These are phyloP conservation scores for Pseudonitzschia pungens DNA, from an alignment of 108 stramenopile genomes.

Conservation along the genomic window DNA sequence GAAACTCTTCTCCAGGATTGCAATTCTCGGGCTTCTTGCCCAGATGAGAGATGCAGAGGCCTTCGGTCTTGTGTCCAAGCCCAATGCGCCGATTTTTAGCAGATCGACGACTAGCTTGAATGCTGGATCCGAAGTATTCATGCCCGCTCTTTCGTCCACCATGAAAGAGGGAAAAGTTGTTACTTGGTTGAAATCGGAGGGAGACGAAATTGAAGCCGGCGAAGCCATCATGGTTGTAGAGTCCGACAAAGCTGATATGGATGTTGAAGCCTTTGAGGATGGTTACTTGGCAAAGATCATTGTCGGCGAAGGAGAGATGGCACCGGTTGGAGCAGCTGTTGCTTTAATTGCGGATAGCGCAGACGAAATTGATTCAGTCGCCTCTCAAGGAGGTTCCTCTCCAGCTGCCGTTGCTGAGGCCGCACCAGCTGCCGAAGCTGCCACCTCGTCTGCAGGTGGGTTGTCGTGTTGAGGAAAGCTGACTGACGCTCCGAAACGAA, in stretches of 20 bases:
- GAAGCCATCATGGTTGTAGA: conserved; percentile 92
- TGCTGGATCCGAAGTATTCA: conserved; percentile 82
- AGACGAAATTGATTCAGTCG: conserved; percentile 69
- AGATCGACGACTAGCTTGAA: conserved; percentile 18
- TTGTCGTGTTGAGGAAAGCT: no score
- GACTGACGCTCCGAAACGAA: not conserved
- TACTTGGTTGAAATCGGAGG: conserved; percentile 92
- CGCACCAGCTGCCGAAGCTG: conserved; percentile 7
- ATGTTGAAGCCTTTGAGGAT: conserved; percentile 93
- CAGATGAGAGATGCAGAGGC: conserved; percentile 17
- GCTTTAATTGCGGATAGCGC: conserved; percentile 69
- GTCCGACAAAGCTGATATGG: conserved; percentile 89
- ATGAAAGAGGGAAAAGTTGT: conserved; percentile 98
- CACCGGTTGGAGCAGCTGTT: conserved; percentile 83
- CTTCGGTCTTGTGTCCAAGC: conserved; percentile 28
- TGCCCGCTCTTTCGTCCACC: conserved; percentile 96
- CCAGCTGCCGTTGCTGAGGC: conserved; percentile 38
- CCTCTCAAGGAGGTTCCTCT: conserved; percentile 31
- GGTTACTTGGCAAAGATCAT: conserved; percentile 85
- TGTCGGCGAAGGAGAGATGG: conserved; percentile 76
- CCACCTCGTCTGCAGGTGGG: conserved; percentile 35
- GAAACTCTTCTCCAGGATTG: conserved; percentile 6
- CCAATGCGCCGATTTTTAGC: conserved; percentile 28
- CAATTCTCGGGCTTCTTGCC: conserved; percentile 14
- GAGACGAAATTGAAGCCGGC: conserved; percentile 87